These are phyloP conservation scores for Dryadomyces quercivorus DNA, from an alignment of 2,329 filamentous ascomycete genomes.

Conservation along the genomic window DNA sequence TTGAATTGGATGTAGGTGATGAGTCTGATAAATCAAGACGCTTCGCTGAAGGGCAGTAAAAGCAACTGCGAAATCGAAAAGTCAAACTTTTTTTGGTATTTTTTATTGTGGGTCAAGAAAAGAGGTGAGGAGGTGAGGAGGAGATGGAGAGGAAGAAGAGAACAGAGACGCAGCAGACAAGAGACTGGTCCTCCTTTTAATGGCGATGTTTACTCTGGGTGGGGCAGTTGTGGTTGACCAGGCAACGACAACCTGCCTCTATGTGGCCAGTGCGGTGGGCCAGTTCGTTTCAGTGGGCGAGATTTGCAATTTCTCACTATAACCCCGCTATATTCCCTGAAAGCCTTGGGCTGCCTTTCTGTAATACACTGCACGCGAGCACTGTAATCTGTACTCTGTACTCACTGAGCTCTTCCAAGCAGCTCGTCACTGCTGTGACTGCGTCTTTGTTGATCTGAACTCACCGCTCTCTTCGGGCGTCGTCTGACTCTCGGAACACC, in stretches of 20 bases:
- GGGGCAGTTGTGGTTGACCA: conserved; percentile 2
- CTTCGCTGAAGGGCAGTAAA: not conserved
- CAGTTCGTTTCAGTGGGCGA: not conserved
- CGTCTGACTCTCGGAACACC: not conserved
- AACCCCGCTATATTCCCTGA: not conserved
- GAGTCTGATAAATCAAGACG: conserved; percentile 17
- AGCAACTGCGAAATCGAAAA: conserved; percentile 25
- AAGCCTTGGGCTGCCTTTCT: too few relatives aligned
- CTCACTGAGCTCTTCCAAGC: too few relatives aligned
- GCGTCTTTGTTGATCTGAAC: not conserved
- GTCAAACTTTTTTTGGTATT: conserved; percentile 8
- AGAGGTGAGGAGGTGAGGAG: conserved; percentile 11
- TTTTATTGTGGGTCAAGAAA: conserved; percentile 9
- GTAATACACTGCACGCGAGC: too few relatives aligned
- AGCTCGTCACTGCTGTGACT: too few relatives aligned
- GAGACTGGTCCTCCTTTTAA: conserved; percentile 11
- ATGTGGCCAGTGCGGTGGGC: not conserved
- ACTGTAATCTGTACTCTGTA: too few relatives aligned
- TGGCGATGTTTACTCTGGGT: conserved; percentile 12
- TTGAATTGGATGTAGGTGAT: too few relatives aligned
- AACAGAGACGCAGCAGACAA: not conserved
- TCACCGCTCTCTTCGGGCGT: not conserved
- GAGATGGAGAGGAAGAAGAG: conserved; percentile 11
- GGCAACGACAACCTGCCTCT: conserved; percentile 3
- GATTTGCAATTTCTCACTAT: not conserved